Evolutionary conservation across 177 flowering plant genomes (phyloP), one percentile per base, ranked within the genome.

Genomic region (Tripterygium wilfordii): DNA sequence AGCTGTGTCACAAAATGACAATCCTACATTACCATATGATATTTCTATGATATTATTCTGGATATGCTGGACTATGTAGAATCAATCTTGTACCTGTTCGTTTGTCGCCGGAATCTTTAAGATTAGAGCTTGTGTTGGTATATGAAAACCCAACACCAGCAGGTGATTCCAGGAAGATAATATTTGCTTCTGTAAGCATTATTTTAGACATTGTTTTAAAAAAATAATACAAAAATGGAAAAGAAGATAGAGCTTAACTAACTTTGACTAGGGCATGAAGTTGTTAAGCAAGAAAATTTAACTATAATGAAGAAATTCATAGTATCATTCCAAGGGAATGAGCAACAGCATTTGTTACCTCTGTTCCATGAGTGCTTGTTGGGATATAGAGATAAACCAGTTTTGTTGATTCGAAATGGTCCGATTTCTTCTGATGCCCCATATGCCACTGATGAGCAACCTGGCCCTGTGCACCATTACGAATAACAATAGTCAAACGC

Each of bases 391-490:
- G 82, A 70, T 15, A 74, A 63, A 24, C 78, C 88, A 17, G 72
- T 73, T 66, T 58, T 76, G 42, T 82, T 75, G 26, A 85, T 63
- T 35, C 79, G 54, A 45, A 91, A 91, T 21, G 98, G 96, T n/a
- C 98, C 98, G 14, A 91, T 73, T 54, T 91, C 98, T 61, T 88
- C 96, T 0, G 90, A 78, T 25, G 95, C 95, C 16, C 98, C 98
- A 39, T 81, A 91, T 30, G 86, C 98, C 26, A 91, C 66, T 1
- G 98, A 91, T 42, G 98, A 88, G 55, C 98, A 91, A 28, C 98
- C 98, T 0, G 98, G 96, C 14, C 98, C 98, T 85, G 85, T 65
- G 51, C 6, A 16, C n/a, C n/a, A n/a, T n/a, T n/a, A n/a, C n/a
- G n/a, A n/a, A n/a, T n/a, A n/a, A n/a, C n/a, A n/a, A n/a, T n/a